Evolutionary conservation across 208 protist genomes (phyloP).

Genomic region (Trypanosoma melophagium): DNA sequence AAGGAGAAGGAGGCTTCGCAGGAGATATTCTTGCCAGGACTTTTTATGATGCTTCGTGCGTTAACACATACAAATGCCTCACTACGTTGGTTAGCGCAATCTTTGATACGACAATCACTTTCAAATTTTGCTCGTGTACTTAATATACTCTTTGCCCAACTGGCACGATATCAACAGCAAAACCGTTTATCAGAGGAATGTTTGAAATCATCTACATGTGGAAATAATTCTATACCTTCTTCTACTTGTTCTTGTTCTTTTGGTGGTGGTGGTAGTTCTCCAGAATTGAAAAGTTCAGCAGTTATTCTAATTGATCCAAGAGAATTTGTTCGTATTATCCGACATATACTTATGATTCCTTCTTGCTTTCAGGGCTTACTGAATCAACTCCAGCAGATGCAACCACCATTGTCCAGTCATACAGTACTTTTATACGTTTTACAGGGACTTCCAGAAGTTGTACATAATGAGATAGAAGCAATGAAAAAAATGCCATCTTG

Average conservation of each 20-base stretch:
- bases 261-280: too few relatives aligned
- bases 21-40: conserved; percentile 18
- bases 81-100: conserved; percentile 11
- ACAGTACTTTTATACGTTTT: neutral
- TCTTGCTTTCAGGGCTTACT: neutral
- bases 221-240: neutral
- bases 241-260: too few relatives aligned
- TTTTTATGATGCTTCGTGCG: conserved; percentile 25
- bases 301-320: neutral
- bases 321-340: conserved; percentile 10
- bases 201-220: too few relatives aligned
- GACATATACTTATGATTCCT: conserved; percentile 1
- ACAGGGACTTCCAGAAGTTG: neutral
- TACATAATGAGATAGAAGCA: neutral
- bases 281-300: neutral
- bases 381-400: neutral
- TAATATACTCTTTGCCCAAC: conserved; percentile 13
- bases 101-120: conserved; percentile 22
- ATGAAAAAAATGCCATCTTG: neutral
- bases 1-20: conserved; percentile 5
- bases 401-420: neutral
- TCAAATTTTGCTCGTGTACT: conserved; percentile 12
- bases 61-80: conserved; percentile 1
- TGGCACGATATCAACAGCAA: neutral
- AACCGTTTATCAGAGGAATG: too few relatives aligned